Evolutionary conservation across 495 filamentous ascomycete genomes (phyloP).

Genomic region (Aeminium ludgeri): DNA sequence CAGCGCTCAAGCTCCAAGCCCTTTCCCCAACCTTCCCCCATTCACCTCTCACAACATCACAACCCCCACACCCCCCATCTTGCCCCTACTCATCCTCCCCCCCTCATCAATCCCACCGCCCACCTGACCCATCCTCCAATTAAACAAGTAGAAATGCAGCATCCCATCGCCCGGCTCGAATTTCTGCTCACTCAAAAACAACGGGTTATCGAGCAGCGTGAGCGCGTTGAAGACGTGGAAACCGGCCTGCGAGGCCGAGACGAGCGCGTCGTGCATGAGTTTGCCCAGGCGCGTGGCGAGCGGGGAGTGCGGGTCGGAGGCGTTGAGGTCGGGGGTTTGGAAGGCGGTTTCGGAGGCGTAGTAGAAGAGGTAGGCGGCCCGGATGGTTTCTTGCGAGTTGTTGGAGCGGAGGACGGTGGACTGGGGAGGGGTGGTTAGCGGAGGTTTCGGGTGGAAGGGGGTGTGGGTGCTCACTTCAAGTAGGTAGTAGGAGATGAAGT

Average conservation of each 20-base stretch:
- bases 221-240: constrained; percentile 97
- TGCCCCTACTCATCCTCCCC: constrained; percentile 54
- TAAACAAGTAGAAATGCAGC: constrained; percentile 91
- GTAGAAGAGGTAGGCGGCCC: constrained; percentile 90
- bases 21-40: no score
- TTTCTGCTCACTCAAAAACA: constrained; percentile 84
- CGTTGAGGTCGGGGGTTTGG: constrained; percentile 31
- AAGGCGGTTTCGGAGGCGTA: constrained; percentile 81
- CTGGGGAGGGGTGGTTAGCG: constrained; percentile 1
- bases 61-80: constrained; percentile 73
- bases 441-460: background rate
- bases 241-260: constrained; percentile 65
- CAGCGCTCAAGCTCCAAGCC: no score
- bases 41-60: constrained; percentile 66
- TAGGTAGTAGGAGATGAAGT: constrained; percentile 91
- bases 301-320: background rate
- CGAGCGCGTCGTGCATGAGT: constrained; percentile 69
- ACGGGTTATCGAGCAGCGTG: constrained; percentile 76
- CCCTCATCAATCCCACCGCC: constrained; percentile 64
- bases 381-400: constrained; percentile 52
- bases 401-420: constrained; percentile 68
- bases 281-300: constrained; percentile 43
- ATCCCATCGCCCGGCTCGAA: constrained; percentile 89
- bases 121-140: constrained; percentile 72
- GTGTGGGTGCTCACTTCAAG: constrained; percentile 36